These are phyloP conservation scores for Dentipellis sp. DNA, from an alignment of 768 basidiomycete species.

Conservation along the genomic window DNA sequence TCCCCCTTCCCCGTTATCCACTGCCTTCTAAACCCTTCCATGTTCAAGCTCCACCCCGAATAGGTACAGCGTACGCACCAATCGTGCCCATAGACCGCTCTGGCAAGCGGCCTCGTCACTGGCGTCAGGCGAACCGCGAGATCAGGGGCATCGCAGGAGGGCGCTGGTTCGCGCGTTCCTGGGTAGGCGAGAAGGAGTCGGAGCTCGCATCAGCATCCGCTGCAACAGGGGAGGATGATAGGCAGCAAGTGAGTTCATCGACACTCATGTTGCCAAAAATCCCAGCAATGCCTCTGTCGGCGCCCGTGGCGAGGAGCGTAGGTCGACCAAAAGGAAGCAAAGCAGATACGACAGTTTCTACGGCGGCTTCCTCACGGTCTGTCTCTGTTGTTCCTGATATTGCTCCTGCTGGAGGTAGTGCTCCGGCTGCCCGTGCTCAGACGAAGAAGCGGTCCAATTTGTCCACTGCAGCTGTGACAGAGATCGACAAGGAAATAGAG, in stretches of 20 bases:
- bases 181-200: constrained; percentile 81
- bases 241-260: neutral
- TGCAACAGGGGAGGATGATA: neutral
- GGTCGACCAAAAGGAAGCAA: constrained; percentile 10
- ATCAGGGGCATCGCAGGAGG: constrained; percentile 78
- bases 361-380: constrained; percentile 14
- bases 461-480: constrained; percentile 12
- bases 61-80: constrained; percentile 65
- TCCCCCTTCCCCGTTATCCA: constrained; percentile 65
- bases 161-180: constrained; percentile 70
- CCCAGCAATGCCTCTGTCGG: constrained; percentile 9
- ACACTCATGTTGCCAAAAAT: constrained; percentile 11
- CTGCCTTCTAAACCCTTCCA: constrained; percentile 79
- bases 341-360: constrained; percentile 10
- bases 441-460: constrained; percentile 9
- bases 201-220: constrained; percentile 32
- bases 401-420: neutral
- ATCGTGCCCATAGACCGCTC: constrained; percentile 57
- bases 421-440: constrained; percentile 2
- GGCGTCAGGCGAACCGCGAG: constrained; percentile 69
- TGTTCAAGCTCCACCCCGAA: constrained; percentile 70
- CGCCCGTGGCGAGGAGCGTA: neutral
- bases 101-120: constrained; percentile 53
- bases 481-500: constrained; percentile 10
- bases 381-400: constrained; percentile 11